Evolutionary conservation across 768 basidiomycete species (phyloP).

Genomic region (Suillus placidus): DNA sequence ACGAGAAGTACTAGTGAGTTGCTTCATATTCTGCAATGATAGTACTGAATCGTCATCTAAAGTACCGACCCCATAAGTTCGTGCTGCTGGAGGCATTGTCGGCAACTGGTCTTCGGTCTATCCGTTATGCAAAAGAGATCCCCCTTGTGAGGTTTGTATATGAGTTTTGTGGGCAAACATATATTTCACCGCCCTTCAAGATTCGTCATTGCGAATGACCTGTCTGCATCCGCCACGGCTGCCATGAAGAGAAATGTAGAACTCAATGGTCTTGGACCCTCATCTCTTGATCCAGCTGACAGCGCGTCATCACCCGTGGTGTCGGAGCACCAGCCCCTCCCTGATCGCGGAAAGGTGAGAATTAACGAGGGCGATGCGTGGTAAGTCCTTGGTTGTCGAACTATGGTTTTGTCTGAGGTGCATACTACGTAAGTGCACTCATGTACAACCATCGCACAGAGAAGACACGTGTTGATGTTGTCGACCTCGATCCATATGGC

Average conservation of each 20-base stretch:
- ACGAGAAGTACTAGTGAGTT: constrained; percentile 25
- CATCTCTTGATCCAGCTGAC: constrained; percentile 24
- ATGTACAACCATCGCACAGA: constrained; percentile 90
- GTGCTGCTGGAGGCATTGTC: constrained; percentile 91
- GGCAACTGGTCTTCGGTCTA: constrained; percentile 93
- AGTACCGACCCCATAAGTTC: constrained; percentile 67
- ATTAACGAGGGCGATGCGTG: constrained; percentile 95
- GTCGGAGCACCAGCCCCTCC: constrained; percentile 17
- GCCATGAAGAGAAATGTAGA: constrained; percentile 87
- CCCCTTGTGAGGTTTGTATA: constrained; percentile 77
- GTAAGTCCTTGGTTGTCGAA: constrained; percentile 44
- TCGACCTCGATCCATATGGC: constrained; percentile 98
- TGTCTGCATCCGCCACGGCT: constrained; percentile 78
- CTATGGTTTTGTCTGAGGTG: constrained; percentile 7
- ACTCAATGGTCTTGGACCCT: constrained; percentile 68
- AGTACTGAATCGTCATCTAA: constrained; percentile 9
- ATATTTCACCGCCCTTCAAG: constrained; percentile 58
- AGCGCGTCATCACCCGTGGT: constrained; percentile 14
- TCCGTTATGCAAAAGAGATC: constrained; percentile 97
- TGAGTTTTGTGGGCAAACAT: constrained; percentile 3
- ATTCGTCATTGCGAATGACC: constrained; percentile 92
- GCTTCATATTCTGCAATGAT: constrained; percentile 1
- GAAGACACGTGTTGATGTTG: constrained; percentile 78
- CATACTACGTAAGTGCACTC: constrained; percentile 55
- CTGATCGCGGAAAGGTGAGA: constrained; percentile 57